These are phyloP conservation scores for Cladophialophora immunda DNA, from an alignment of 2,329 filamentous ascomycete genomes.

Conservation along the genomic window DNA sequence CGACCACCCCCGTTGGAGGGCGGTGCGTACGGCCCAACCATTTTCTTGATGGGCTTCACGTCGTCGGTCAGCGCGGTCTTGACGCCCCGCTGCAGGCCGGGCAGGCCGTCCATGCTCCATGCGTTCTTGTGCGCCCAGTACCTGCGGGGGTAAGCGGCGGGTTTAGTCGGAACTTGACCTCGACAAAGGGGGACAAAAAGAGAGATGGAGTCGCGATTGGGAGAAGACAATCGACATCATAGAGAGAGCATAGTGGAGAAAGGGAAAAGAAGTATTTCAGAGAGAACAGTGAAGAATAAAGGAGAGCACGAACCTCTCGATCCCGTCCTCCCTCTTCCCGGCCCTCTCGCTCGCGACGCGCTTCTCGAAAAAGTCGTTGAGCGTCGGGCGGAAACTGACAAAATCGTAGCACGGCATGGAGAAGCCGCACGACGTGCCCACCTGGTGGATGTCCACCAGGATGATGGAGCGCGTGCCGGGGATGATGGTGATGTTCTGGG, in stretches of 20 bases:
- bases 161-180: too few relatives aligned
- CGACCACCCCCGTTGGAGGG: not conserved
- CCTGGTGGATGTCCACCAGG: conserved; percentile 68
- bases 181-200: too few relatives aligned
- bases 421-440: conserved; percentile 73
- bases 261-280: not conserved
- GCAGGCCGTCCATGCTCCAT: conserved; percentile 66
- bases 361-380: conserved; percentile 40
- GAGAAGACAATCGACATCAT: conserved; percentile 42
- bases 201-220: too few relatives aligned
- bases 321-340: conserved; percentile 56
- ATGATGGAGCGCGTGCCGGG: conserved; percentile 67
- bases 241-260: not conserved
- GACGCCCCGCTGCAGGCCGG: conserved; percentile 56
- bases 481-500: conserved; percentile 45
- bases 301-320: conserved; percentile 39
- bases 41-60: conserved; percentile 41
- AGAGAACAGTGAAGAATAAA: not conserved
- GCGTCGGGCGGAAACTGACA: conserved; percentile 35
- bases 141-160: too few relatives aligned
- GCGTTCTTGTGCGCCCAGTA: conserved; percentile 68
- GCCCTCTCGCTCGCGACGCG: conserved; percentile 49
- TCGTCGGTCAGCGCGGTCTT: conserved; percentile 31
- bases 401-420: conserved; percentile 56
- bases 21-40: conserved; percentile 38